Conservation (phyloP, 352 stramenopile genomes). For the Phytopythium delawarense region DNA sequence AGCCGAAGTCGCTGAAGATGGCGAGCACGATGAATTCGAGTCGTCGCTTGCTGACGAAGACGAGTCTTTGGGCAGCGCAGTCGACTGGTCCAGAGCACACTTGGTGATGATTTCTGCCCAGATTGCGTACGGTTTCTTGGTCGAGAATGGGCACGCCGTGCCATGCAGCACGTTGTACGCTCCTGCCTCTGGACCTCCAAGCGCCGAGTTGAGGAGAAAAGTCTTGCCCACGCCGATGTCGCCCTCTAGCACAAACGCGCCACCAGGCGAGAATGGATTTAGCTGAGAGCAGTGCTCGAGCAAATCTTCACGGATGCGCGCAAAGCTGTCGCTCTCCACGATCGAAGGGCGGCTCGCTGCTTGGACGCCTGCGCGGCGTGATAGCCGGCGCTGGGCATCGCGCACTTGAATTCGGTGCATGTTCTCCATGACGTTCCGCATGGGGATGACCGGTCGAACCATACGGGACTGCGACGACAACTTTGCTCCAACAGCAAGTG, state of each 20-base stretch:
- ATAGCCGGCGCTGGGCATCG: constrained; percentile 68
- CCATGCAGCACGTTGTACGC: constrained; percentile 60
- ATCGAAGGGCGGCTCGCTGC: constrained; percentile 34
- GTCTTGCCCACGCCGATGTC: constrained; percentile 86
- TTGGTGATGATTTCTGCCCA: constrained; percentile 78
- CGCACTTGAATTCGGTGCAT: constrained; percentile 85
- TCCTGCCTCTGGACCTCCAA: constrained; percentile 41
- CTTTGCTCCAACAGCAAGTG: not conserved
- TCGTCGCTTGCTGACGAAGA: not conserved
- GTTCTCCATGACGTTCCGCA: constrained; percentile 79
- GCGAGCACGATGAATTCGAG: not conserved
- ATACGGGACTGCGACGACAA: not conserved
- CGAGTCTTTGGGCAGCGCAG: not conserved
- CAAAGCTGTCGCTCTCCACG: constrained; percentile 64
- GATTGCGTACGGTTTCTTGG: constrained; percentile 74
- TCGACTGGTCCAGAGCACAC: constrained; percentile 35
- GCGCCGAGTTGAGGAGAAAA: constrained; percentile 58
- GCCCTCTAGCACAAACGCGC: constrained; percentile 75
- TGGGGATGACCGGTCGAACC: constrained; percentile 31
- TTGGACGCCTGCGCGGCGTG: constrained; percentile 45
- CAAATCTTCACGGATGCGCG: constrained; percentile 40
- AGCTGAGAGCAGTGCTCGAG: constrained; percentile 64
- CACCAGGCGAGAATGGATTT: constrained; percentile 57
- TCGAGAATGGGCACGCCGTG: constrained; percentile 69
- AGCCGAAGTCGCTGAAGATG: not conserved